Evolutionary conservation across 495 filamentous ascomycete genomes (phyloP), one percentile per base, ranked within the genome.

Genomic region (Penicillium crystallinum): DNA sequence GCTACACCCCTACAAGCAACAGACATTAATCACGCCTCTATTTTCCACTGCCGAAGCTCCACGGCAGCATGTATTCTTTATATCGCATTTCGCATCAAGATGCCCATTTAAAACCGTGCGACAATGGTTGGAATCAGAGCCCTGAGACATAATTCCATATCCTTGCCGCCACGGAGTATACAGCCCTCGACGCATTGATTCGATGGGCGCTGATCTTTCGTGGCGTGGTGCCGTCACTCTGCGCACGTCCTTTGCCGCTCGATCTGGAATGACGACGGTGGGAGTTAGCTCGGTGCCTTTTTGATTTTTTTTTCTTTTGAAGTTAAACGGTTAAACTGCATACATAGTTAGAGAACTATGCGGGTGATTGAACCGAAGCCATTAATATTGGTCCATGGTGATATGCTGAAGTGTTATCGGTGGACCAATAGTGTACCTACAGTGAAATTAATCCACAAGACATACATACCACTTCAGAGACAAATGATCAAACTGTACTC

Each of bases 371-470:
- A 25, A 47, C 21, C 27, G 37, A 22, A 14, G 27, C 21, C 37
- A 33, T 41, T 30, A 15, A 19, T 15, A 35, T 38, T 5, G n/a
- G 6, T 25, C 2, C 21, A 9, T 23, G 43, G 33, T 14, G 21
- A 25, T 7, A 27, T 7, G 23, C 23, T 27, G 23, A 3, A 3
- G 23, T 25, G 17, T 46, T 12, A 23, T 14, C 19, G 8, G 36
- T 49, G 36, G 46, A 31, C 36, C 36, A 40, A 23, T 6, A 36
- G 38, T 48, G 46, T n/a, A n/a, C n/a, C n/a, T n/a, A n/a, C n/a
- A n/a, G n/a, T n/a, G n/a, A n/a, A n/a, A n/a, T n/a, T n/a, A n/a
- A n/a, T n/a, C n/a, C n/a, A n/a, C n/a, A n/a, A n/a, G n/a, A n/a
- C n/a, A n/a, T n/a, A n/a, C n/a, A n/a, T n/a, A n/a, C n/a, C n/a